These are phyloP conservation scores for Symbiotaphrina buchneri DNA, from an alignment of 495 filamentous ascomycete species.

Conservation along the genomic window DNA sequence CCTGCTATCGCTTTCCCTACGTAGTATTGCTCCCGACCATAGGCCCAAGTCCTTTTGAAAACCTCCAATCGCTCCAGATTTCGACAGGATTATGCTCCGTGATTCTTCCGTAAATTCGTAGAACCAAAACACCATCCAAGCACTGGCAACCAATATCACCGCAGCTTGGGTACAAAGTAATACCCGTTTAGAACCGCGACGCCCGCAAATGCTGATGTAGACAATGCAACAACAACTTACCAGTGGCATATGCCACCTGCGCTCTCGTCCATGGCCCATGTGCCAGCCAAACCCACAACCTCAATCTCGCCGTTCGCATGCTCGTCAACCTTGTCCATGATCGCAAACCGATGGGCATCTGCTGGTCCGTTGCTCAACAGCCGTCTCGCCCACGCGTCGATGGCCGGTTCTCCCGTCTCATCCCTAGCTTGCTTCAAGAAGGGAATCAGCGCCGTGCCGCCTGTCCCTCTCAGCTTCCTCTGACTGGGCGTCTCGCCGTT, in stretches of 20 bases:
- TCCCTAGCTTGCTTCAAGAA: constrained; percentile 91
- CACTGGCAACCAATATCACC: no score
- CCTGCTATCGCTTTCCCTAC: no score
- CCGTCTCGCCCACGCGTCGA: constrained; percentile 59
- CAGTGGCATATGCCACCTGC: constrained; percentile 51
- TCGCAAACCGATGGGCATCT: constrained; percentile 12
- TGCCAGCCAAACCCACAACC: constrained; percentile 59
- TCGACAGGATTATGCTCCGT: no score
- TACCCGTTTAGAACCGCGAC: no score
- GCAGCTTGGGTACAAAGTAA: no score
- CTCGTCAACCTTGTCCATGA: constrained; percentile 46
- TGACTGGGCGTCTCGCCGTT: constrained; percentile 7
- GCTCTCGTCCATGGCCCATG: constrained; percentile 68
- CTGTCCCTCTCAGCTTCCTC: constrained; percentile 65
- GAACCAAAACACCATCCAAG: no score
- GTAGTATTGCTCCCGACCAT: no score
- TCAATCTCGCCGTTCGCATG: constrained; percentile 32
- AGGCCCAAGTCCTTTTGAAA: no score
- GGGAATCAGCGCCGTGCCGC: constrained; percentile 77
- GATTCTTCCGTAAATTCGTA: no score
- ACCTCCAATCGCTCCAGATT: no score
- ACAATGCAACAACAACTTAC: constrained; percentile 6
- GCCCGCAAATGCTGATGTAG: no score
- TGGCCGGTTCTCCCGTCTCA: constrained; percentile 82
- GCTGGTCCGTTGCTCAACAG: constrained; percentile 37